Evolutionary conservation across 2,329 filamentous ascomycete species (phyloP).

Genomic region (Epichloe brachyelytri): DNA sequence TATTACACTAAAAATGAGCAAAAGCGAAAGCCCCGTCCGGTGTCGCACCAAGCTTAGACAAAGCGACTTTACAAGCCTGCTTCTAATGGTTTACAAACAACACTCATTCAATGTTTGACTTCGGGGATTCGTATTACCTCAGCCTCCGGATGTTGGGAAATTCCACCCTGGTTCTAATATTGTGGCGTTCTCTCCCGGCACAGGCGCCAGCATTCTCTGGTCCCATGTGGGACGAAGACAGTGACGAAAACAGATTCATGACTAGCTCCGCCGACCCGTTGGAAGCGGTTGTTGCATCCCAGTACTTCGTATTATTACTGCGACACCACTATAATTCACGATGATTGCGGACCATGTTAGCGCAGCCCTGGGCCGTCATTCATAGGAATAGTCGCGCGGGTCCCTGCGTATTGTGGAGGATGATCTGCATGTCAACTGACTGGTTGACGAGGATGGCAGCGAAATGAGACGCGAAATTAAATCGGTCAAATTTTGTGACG

Average conservation of each 20-base stretch:
- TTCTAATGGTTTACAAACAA: background rate
- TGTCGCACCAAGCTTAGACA: background rate
- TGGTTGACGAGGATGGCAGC: conserved; percentile 2
- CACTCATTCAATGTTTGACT: background rate
- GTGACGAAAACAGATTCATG: background rate
- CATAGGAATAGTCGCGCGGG: background rate
- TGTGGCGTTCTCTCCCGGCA: background rate
- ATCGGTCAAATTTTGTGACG: background rate
- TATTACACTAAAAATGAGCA: background rate
- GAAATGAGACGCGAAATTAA: conserved; percentile 11
- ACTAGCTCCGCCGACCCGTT: conserved; percentile 1
- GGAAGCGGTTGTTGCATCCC: background rate
- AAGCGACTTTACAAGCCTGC: background rate
- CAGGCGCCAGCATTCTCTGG: background rate
- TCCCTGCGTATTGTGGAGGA: background rate
- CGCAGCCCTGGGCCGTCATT: background rate
- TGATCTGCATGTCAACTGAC: conserved; percentile 7
- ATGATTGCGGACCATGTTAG: background rate
- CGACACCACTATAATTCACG: background rate
- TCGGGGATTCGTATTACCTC: conserved; percentile 1
- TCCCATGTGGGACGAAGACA: background rate
- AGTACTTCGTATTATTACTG: background rate
- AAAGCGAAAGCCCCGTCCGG: background rate
- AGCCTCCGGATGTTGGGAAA: background rate
- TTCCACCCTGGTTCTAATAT: background rate